Conservation (phyloP, 163 green algal species). For the Scenedesmus sp. region DNA sequence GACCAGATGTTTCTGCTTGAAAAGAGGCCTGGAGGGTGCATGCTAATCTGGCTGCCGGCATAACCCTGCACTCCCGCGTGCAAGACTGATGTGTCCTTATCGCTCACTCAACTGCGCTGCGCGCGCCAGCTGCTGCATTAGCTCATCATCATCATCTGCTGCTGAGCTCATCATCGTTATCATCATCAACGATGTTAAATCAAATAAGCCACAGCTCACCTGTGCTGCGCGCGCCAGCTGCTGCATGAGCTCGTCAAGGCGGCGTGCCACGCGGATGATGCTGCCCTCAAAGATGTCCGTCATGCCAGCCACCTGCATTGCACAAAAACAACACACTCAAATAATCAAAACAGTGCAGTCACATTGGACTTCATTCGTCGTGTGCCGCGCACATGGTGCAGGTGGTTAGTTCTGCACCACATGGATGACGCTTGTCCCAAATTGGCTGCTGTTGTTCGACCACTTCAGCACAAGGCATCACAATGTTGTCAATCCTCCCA, state of each 20-base stretch:
- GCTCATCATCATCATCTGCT: constrained; percentile 76
- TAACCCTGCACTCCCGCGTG: no score
- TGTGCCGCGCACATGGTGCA: no score
- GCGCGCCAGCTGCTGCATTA: constrained; percentile 87
- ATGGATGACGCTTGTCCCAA: neutral
- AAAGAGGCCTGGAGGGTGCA: no score
- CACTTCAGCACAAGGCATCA: no score
- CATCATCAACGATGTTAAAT: no score
- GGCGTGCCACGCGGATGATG: constrained; percentile 91
- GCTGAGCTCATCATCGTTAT: no score
- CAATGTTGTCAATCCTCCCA: neutral
- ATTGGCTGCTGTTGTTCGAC: no score
- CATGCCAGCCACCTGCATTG: constrained; percentile 73
- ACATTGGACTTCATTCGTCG: neutral
- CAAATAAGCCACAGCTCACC: neutral
- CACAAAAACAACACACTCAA: neutral
- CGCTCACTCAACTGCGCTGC: constrained; percentile 57
- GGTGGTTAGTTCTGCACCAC: neutral
- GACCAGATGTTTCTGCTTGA: no score
- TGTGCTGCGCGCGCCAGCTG: constrained; percentile 81
- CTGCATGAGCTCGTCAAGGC: constrained; percentile 95
- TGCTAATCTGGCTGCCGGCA: no score
- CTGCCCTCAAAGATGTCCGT: constrained; percentile 97
- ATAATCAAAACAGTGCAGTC: neutral
- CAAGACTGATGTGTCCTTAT: no score